phyloP scores from a whole-genome alignment of 352 stramenopile genomes.

The Globisporangium spiculum region DNA sequence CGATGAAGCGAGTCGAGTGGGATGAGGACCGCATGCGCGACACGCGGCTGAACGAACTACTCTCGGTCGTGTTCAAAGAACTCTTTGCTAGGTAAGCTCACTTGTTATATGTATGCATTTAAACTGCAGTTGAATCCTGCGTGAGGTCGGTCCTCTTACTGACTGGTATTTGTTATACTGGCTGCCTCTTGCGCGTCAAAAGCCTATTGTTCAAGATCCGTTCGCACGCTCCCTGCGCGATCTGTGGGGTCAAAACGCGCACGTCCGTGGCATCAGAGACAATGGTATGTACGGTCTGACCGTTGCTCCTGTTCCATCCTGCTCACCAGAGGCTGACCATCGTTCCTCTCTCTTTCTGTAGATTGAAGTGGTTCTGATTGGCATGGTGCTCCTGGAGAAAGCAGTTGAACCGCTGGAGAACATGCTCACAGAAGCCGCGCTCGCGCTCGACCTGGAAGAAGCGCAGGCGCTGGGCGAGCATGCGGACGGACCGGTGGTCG shows the following conservation, averaged over 20 bases:
- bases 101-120: not conserved
- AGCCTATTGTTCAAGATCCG: conserved; percentile 73
- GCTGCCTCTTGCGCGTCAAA: not conserved
- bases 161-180: not conserved
- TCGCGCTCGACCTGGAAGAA: conserved; percentile 38
- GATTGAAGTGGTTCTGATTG: conserved; percentile 84
- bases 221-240: conserved; percentile 76
- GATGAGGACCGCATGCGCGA: conserved; percentile 86
- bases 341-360: conserved; percentile 16
- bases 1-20: conserved; percentile 86
- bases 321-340: no score
- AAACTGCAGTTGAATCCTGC: not conserved
- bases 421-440: conserved; percentile 42
- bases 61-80: conserved; percentile 84
- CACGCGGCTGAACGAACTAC: conserved; percentile 77
- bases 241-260: conserved; percentile 80
- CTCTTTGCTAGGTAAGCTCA: conserved; percentile 70
- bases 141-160: not conserved
- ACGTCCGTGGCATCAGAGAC: conserved; percentile 73
- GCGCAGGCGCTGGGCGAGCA: conserved; percentile 19
- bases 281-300: conserved; percentile 41
- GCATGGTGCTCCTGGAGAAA: conserved; percentile 72
- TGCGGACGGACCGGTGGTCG: conserved; percentile 13
- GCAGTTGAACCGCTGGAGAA: conserved; percentile 46
- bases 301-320: no score